Evolutionary conservation across 2,329 filamentous ascomycete species (phyloP).

Genomic region (Penicillium sp.): DNA sequence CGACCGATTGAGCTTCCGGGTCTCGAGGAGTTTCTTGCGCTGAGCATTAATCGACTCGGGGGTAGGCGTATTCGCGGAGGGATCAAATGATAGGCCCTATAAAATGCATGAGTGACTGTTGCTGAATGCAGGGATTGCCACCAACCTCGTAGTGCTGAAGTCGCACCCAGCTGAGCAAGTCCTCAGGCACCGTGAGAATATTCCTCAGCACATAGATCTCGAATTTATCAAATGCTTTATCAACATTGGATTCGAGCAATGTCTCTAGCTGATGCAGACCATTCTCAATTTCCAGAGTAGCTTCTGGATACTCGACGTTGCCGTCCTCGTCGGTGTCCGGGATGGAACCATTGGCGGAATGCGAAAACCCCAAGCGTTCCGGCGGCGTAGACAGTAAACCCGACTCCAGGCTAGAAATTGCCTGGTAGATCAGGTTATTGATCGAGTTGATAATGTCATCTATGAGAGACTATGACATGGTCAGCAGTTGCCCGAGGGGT

Average conservation of each 20-base stretch:
- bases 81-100: slow-evolving; percentile 37
- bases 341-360: slow-evolving; percentile 44
- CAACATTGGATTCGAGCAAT: slow-evolving; percentile 70
- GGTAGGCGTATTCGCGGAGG: slow-evolving; percentile 46
- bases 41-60: slow-evolving; percentile 65
- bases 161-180: slow-evolving; percentile 69
- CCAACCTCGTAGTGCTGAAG: slow-evolving; percentile 75
- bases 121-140: background rate
- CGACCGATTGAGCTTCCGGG: slow-evolving; percentile 65
- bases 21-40: slow-evolving; percentile 68
- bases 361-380: slow-evolving; percentile 70
- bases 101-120: background rate
- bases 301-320: slow-evolving; percentile 45
- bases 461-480: slow-evolving; percentile 64
- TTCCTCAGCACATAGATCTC: slow-evolving; percentile 89
- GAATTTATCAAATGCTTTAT: slow-evolving; percentile 78
- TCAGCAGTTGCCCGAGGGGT: too few relatives aligned
- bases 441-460: slow-evolving; percentile 98
- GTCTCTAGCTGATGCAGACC: slow-evolving; percentile 82
- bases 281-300: slow-evolving; percentile 72
- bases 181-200: slow-evolving; percentile 66
- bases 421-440: slow-evolving; percentile 87
- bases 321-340: slow-evolving; percentile 45
- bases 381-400: slow-evolving; percentile 71
- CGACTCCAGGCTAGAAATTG: slow-evolving; percentile 78